Evolutionary conservation across 2,329 filamentous ascomycete species (phyloP), one percentile per base, ranked within the genome.

Genomic region (Fusarium abutilonis): DNA sequence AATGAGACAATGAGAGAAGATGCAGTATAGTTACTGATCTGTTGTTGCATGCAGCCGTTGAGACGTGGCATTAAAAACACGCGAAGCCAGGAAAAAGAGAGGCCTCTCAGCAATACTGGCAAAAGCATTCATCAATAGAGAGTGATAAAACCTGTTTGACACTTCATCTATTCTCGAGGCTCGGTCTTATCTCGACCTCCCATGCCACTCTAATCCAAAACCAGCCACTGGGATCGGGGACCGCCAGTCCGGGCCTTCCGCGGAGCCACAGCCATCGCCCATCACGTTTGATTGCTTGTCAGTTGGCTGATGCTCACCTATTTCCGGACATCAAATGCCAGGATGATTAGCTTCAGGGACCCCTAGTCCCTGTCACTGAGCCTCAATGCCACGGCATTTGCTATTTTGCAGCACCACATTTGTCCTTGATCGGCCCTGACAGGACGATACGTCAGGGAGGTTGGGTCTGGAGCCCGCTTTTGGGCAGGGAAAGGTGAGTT

Each of bases 111-210:
- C 38, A 28, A 35, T 7, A 26, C 23, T 26, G 23, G 4, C 23
- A 26, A 4, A 26, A 4, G 23, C 6, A 26, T 7, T 2, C 46
- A 21, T 39, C 42, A 14, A 32, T 10, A 32, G 5, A n/a, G 21
- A 17, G 48, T 65, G 52, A 51, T 60, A 56, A 64, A 47, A 47
- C 51, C n/a, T 42, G 50, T 29, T 55, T 49, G 39, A 31, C 55
- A 44, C 50, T 46, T 35, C 43, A 44, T 8, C 42, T 49, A n/a
- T 21, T 56, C 34, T 50, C 70, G 65, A 70, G 65, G 67, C 67
- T 69, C 67, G 63, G 67, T 44, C 60, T 68, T 69, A 70, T 67
- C 67, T 64, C 28, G 26, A 4, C 23, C 7, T 4, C 46, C 59
- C 58, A 42, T 52, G 36, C 21, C 10, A 13, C 26, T 35, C 31